phyloP scores from a whole-genome alignment of 768 basidiomycete genomes.

The Vararia minispora region DNA sequence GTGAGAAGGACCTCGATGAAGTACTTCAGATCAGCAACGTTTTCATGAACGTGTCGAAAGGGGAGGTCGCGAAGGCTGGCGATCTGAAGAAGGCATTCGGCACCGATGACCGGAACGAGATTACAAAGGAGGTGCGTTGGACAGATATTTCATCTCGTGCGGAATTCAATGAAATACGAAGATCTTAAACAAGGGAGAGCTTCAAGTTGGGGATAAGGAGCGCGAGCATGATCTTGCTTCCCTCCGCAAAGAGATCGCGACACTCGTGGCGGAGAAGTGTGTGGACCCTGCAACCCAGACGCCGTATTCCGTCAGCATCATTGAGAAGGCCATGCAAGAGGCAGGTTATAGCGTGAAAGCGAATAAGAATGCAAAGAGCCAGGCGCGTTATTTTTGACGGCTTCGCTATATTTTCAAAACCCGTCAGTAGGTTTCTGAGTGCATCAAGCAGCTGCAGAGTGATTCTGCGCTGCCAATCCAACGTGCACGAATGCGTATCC shows the following conservation, averaged over 20 bases:
- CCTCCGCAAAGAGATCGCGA: slow-evolving; percentile 82
- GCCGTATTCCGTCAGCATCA: slow-evolving; percentile 89
- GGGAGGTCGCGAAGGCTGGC: slow-evolving; percentile 78
- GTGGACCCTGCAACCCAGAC: slow-evolving; percentile 86
- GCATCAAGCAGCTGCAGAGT: slow-evolving; percentile 73
- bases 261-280: slow-evolving; percentile 89
- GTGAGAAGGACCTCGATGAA: slow-evolving; percentile 89
- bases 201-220: slow-evolving; percentile 96
- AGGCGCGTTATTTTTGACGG: too few relatives aligned
- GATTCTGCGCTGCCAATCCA: slow-evolving; percentile 87
- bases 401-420: too few relatives aligned
- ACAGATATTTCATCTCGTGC: neutral
- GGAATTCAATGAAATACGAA: slow-evolving; percentile 18
- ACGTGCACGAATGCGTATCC: slow-evolving; percentile 85
- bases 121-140: slow-evolving; percentile 65
- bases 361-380: slow-evolving; percentile 88
- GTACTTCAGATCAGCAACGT: slow-evolving; percentile 95
- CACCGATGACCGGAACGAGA: slow-evolving; percentile 55
- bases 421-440: slow-evolving; percentile 66
- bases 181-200: slow-evolving; percentile 93
- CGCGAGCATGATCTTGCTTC: slow-evolving; percentile 78
- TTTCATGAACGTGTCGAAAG: slow-evolving; percentile 94
- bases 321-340: slow-evolving; percentile 96
- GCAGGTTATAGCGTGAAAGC: slow-evolving; percentile 85
- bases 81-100: slow-evolving; percentile 92